Evolutionary conservation across 108 stramenopile species (phyloP).

Genomic region (Nitzschia sp.): DNA sequence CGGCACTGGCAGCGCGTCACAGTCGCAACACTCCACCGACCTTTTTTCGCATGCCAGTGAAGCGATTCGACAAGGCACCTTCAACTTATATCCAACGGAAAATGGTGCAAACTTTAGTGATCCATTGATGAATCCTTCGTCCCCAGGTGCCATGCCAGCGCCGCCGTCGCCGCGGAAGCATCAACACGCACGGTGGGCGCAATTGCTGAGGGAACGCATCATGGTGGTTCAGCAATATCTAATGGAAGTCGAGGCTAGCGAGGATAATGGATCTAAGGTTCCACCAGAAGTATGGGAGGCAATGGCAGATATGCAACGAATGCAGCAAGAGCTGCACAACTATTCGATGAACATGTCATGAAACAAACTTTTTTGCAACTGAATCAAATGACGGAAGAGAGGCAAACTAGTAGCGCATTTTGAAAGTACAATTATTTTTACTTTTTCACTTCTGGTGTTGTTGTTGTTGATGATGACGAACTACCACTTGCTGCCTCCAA

Average conservation of each 20-base stretch:
- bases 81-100: not conserved
- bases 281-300: constrained; percentile 68
- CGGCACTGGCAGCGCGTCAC: constrained; percentile 10
- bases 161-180: constrained; percentile 28
- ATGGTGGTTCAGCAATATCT: constrained; percentile 25
- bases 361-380: not conserved
- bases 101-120: not conserved
- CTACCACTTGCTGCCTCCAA: constrained; percentile 20
- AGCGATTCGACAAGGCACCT: not conserved
- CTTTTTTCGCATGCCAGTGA: not conserved
- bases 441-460: not conserved
- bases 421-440: not conserved
- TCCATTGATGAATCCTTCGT: constrained; percentile 2
- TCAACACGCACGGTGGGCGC: constrained; percentile 36
- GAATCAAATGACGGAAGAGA: not conserved
- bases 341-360: constrained; percentile 24
- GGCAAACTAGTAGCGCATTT: not conserved
- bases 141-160: not conserved
- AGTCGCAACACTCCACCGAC: not conserved
- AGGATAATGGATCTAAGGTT: constrained; percentile 34
- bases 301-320: constrained; percentile 64
- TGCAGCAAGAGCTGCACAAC: constrained; percentile 54
- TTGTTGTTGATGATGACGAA: not conserved
- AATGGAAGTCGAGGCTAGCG: constrained; percentile 29
- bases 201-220: constrained; percentile 21